Evolutionary conservation across 225 moss, liverwort and hornwort genomes (phyloP), one percentile per base, ranked within the genome.

Genomic region (Anthoceros angustus): DNA sequence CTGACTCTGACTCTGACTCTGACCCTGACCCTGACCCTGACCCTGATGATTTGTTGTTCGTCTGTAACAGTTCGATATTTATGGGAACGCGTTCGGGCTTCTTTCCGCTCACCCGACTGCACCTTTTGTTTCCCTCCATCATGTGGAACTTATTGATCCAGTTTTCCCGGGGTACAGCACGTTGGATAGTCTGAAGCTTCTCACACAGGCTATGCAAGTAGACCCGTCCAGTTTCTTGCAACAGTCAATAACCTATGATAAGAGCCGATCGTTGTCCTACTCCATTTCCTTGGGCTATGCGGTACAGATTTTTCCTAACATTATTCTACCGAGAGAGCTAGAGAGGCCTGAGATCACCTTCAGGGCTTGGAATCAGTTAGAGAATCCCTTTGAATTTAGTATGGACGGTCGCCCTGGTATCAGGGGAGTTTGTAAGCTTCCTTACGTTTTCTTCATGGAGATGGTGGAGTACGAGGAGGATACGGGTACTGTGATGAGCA

Each of bases 51-150:
- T 63, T 66, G 64, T 61, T 12, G 14, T 8, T 69, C 7, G 15
- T 65, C 25, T 21, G 61, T 6, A 32, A 32, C 87, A 98, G 95
- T 86, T 91, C 42, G 95, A 98, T 72, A 78, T 98, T 4, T 71
- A 85, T 50, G 95, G 95, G 39, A 83, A 91, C 48, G 88, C 88
- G 2, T 85, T 84, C 68, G 95, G 95, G 40, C 61, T 92, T 12
- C 79, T 98, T 68, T 91, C 95, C 23, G 86, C 95, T 18, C 95
- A 98, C 66, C 95, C 91, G 4, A 68, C 91, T 40, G 79, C 95
- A n/a, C 95, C 95, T n/a, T 98, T 98, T 79, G 43, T 98, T 69
- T 92, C 95, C 6, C 87, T 98, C 69, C 95, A 98, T 66, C 95
- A 98, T 70, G 75, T 91, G 77, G 91, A 98, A 76, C 73, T 98